Base-by-base conservation (phyloP, 2,329 filamentous ascomycete species). In the Bertia moriformis region DNA sequence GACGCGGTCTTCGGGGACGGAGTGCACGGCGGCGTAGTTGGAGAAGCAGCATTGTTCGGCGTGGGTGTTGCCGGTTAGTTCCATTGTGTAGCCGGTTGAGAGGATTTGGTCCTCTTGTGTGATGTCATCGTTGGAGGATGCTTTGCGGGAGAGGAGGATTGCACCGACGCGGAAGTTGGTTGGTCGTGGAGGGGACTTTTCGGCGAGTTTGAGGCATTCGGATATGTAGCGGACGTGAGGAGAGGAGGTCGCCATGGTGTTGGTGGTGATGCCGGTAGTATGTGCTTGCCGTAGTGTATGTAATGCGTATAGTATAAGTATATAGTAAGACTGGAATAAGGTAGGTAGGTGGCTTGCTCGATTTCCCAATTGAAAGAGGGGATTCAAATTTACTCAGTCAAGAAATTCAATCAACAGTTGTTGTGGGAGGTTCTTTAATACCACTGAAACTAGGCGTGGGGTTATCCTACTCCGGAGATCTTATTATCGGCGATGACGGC, bases 1-100 rank as follows among this genome's bases (percentile, higher is more conserved):
- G 3, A 61, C 48, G 12, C 48, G 41, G 3, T 61, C 59, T 3
- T 61, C 57, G 4, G 51, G 37, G 10, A 59, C 48, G 4, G 44
- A 45, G 38, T 62, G 53, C 0, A 48, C 48, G 5, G 53, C 49
- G 2, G 58, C 59, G 37, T 58, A 61, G 46, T 80, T 79, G 27
- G 63, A 48, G 30, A 80, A 61, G 50, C 70, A 74, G 51, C 68
- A 73, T 59, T 80, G 75, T 47, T 80, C 75, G 18, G 75, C 75
- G 50, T 80, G 75, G 0, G 74, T 79, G 55, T 80, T 80, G 35
- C 74, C 74, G 1, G 62, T 56, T 2, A 73, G 62, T 49, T 80
- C 75, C 42, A 78, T 61, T 3, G 75, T 79, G 51, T 77, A 78
- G 40, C 74, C 74, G 5, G 71, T 72, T 2, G 67, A 63, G 27